Evolutionary conservation across 805 yeast genomes (phyloP), one percentile per base, ranked within the genome.

Genomic region (Candida methanosorbosa): DNA sequence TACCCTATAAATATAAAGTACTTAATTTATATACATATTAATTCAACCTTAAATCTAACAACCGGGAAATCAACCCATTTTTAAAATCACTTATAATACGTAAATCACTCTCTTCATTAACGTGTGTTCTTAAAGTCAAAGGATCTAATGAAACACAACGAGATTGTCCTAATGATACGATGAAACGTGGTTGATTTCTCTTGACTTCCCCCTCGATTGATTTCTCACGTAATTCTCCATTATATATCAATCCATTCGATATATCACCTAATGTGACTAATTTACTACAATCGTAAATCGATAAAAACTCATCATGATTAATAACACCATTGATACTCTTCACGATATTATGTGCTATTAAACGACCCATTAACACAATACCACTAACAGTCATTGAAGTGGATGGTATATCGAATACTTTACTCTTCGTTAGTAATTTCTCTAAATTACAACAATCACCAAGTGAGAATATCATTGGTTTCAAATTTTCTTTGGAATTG

Each of bases 401-500:
- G 3, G 37, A 33, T 7, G 38, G 32, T 1, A 39, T 29, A 23
- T 33, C 37, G 22, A 29, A 28, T 16, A 35, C 27, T 9, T 36
- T 25, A 22, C 36, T 27, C 8, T 23, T 27, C n/a, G 29, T 25
- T 11, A 39, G 9, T 16, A 36, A 30, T 15, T 21, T 29, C 21
- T 39, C 37, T 9, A 39, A 26, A 18, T 30, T 37, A n/a, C 34
- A 32, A 18, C 34, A 29, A 27, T 39, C 42, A 12, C 42, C 42
- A 18, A 39, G 27, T 13, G 40, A 22, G 18, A 33, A 39, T 20
- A 38, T 13, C 18, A 18, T 35, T 1, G 18, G 6, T 18, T 30
- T 25, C 3, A 29, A 32, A 6, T 34, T 5, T 4, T 36, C 18
- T 32, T 20, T 29, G 5, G 29, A 23, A 5, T 9, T 29, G 4